These are phyloP conservation scores for Fusarium sp. DNA, from an alignment of 2,329 filamentous ascomycete genomes.

Conservation along the genomic window DNA sequence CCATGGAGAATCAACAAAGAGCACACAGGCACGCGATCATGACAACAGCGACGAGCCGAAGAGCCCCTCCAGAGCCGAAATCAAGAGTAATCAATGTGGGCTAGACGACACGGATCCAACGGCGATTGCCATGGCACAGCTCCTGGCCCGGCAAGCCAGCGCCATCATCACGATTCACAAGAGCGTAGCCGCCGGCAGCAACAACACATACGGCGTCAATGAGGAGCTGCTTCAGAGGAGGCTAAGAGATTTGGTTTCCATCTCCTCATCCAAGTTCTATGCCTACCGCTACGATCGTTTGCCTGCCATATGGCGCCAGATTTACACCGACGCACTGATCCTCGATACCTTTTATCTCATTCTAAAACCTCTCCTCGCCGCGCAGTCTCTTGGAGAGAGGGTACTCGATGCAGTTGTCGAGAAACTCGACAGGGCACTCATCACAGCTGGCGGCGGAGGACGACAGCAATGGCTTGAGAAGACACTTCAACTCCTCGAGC, in stretches of 20 bases:
- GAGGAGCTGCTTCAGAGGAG: slow-evolving; percentile 56
- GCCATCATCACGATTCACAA: slow-evolving; percentile 45
- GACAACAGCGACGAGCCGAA: not conserved
- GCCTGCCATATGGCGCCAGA: slow-evolving; percentile 76
- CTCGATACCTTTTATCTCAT: slow-evolving; percentile 68
- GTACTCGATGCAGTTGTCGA: slow-evolving; percentile 72
- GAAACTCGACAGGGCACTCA: slow-evolving; percentile 81
- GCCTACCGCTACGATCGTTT: slow-evolving; percentile 78
- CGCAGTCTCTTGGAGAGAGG: slow-evolving; percentile 25
- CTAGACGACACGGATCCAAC: slow-evolving; percentile 21
- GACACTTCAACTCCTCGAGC: slow-evolving; percentile 62
- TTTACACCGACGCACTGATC: slow-evolving; percentile 81
- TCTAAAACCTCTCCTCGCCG: slow-evolving; percentile 32
- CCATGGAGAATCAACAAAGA: not conserved
- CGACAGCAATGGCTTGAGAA: slow-evolving; percentile 65
- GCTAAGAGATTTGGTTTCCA: slow-evolving; percentile 69
- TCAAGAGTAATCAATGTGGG: not conserved
- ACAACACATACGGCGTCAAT: slow-evolving; percentile 7
- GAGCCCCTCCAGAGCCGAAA: not conserved
- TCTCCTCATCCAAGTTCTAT: slow-evolving; percentile 79
- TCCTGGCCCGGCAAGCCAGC: slow-evolving; percentile 52
- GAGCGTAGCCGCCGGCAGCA: slow-evolving; percentile 1
- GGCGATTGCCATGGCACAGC: slow-evolving; percentile 41
- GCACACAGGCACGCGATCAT: not conserved
- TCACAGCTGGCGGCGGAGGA: slow-evolving; percentile 78